A percentile compares a stretch with the other conserved stretches of the same genome.
phyloP scores from a whole-genome alignment of 768 basidiomycete genomes.

The Naematelia encephala region DNA sequence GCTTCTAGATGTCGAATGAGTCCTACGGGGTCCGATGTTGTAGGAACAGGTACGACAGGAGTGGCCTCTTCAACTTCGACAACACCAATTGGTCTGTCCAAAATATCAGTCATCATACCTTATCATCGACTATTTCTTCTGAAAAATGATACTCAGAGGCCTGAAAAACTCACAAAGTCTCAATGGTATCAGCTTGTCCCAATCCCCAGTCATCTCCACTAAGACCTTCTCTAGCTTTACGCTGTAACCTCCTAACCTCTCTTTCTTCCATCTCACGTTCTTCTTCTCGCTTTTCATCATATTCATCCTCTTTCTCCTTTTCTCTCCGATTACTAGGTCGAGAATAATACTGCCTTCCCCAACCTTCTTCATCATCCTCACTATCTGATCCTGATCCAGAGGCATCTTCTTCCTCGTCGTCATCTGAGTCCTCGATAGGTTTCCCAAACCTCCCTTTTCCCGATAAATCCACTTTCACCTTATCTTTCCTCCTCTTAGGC shows the following conservation, averaged over 20 bases:
- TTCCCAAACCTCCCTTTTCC: conserved; percentile 50
- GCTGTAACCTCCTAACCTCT: conserved; percentile 76
- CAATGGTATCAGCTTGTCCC: too few species aligned
- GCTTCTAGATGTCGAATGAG: conserved; percentile 39
- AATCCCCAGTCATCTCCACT: conserved; percentile 74
- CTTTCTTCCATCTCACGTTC: conserved; percentile 81
- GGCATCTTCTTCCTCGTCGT: conserved; percentile 17
- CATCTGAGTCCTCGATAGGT: conserved; percentile 22
- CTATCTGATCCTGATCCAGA: conserved; percentile 15
- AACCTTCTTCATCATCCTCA: conserved; percentile 60
- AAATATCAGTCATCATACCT: too few species aligned
- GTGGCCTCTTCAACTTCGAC: conserved; percentile 2
- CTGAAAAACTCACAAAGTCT: too few species aligned
- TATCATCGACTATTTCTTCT: too few species aligned
- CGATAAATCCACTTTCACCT: conserved; percentile 26
- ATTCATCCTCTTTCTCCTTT: conserved; percentile 55
- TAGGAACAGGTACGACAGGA: conserved; percentile 24
- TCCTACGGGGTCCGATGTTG: conserved; percentile 25
- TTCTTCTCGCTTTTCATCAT: conserved; percentile 83
- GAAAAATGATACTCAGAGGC: not conserved
- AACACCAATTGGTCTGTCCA: too few species aligned
- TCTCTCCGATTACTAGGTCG: conserved; percentile 47
- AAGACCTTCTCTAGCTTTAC: conserved; percentile 67
- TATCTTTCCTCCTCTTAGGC: conserved; percentile 34
- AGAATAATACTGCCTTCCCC: conserved; percentile 84